These are phyloP conservation scores for Juncus inflexus DNA, from an alignment of 176 grass and related monocot species.

Conservation along the genomic window DNA sequence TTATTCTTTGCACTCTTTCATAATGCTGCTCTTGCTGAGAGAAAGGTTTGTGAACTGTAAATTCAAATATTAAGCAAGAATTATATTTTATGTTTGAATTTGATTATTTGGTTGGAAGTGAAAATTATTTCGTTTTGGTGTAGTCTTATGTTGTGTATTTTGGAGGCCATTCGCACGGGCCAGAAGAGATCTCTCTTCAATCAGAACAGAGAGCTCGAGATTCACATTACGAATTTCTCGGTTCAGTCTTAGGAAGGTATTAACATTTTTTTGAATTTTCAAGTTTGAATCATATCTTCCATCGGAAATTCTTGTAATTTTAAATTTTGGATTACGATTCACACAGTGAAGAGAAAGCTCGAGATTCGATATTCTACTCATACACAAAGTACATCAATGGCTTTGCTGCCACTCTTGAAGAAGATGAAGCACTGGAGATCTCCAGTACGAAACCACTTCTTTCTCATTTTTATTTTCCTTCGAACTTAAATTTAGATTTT, in stretches of 20 bases:
- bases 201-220: conserved; percentile 31
- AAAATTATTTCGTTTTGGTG: background rate
- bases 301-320: background rate
- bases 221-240: conserved; percentile 62
- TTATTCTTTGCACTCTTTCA: conserved; percentile 29
- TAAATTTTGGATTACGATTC: background rate
- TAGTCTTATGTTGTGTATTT: conserved; percentile 87
- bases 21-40: conserved; percentile 22
- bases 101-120: background rate
- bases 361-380: conserved; percentile 83
- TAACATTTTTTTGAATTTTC: background rate
- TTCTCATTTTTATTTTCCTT: background rate
- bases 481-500: background rate
- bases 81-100: background rate
- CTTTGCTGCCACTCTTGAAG: conserved; percentile 72
- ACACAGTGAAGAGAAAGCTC: conserved; percentile 58
- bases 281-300: background rate
- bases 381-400: conserved; percentile 90
- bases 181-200: conserved; percentile 31
- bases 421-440: conserved; percentile 47
- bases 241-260: conserved; percentile 71
- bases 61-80: background rate
- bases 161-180: conserved; percentile 55
- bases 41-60: conserved; percentile 22
- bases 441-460: conserved; percentile 31